Evolutionary conservation across 352 stramenopile genomes (phyloP).

Genomic region (Phytophthora cajani): DNA sequence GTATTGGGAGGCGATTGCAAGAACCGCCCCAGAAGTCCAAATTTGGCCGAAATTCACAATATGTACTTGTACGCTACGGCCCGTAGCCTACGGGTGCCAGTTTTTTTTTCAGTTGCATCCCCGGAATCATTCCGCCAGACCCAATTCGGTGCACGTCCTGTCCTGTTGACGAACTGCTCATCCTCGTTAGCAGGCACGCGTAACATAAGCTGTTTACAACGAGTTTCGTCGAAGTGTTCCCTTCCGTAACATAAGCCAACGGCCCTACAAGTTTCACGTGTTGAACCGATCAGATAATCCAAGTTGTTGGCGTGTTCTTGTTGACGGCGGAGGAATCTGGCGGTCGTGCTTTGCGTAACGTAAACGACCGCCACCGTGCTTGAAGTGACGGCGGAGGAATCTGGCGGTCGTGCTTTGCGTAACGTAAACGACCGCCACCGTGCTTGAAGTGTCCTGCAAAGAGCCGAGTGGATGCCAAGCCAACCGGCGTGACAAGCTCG

Average conservation of each 20-base stretch:
- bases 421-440: slow-evolving; percentile 24
- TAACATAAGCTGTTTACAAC: slow-evolving; percentile 22
- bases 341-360: slow-evolving; percentile 33
- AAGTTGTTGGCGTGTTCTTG: slow-evolving; percentile 2
- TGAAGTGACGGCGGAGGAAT: slow-evolving; percentile 20
- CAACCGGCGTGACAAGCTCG: slow-evolving; percentile 20
- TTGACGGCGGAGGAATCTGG: slow-evolving; percentile 18
- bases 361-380: slow-evolving; percentile 19
- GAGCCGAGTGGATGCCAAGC: not conserved
- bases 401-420: slow-evolving; percentile 27
- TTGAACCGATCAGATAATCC: not conserved
- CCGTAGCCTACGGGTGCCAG: not conserved
- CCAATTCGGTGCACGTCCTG: slow-evolving; percentile 5
- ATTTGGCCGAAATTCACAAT: too few species aligned
- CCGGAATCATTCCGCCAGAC: slow-evolving; percentile 1
- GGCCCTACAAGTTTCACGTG: not conserved
- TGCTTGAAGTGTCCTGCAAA: slow-evolving; percentile 13
- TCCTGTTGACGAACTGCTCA: slow-evolving; percentile 14
- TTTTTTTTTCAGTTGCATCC: not conserved
- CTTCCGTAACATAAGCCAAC: slow-evolving; percentile 11
- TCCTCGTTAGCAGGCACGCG: not conserved
- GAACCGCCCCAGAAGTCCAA: too few species aligned
- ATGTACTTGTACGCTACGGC: too few species aligned
- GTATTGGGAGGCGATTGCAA: too few species aligned
- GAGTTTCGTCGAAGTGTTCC: not conserved